phyloP scores from a whole-genome alignment of 2,329 filamentous ascomycete genomes.

The Parastagonospora avenae region DNA sequence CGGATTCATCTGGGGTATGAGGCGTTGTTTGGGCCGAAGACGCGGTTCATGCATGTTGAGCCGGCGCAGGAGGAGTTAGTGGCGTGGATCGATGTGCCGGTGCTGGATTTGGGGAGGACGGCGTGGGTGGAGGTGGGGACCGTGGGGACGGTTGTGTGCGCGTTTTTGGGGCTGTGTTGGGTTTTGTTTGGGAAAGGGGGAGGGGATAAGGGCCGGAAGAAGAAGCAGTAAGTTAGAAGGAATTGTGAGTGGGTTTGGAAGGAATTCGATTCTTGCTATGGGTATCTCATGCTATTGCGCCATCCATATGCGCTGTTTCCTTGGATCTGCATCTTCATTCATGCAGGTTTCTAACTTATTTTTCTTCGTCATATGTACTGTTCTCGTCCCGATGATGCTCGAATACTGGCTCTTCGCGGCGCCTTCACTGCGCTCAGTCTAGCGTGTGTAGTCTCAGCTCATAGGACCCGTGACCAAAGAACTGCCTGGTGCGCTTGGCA shows the following conservation, averaged over 20 bases:
- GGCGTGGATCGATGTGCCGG: constrained; percentile 48
- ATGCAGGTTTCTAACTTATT: no score
- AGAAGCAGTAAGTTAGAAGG: constrained; percentile 23
- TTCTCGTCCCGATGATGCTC: background rate
- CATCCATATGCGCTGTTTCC: background rate
- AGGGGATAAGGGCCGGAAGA: constrained; percentile 18
- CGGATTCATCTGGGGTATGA: constrained; percentile 85
- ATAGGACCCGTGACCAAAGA: no score
- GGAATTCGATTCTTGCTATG: background rate
- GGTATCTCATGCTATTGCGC: constrained; percentile 5
- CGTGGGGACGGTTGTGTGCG: constrained; percentile 48
- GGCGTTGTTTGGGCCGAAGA: constrained; percentile 73
- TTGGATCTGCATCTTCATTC: background rate
- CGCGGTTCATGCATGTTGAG: constrained; percentile 77
- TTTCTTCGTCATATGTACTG: no score
- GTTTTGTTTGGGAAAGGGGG: constrained; percentile 38
- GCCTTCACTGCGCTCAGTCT: background rate
- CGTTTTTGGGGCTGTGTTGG: constrained; percentile 54
- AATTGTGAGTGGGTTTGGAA: background rate
- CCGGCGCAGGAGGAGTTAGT: constrained; percentile 35
- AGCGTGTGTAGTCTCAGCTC: no score
- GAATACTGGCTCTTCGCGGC: background rate
- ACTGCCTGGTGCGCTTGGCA: constrained; percentile 20
- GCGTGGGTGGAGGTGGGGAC: constrained; percentile 52
- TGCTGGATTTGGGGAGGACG: constrained; percentile 45